Evolutionary conservation across 129 eudicot species (phyloP).

Genomic region (sunflower (Helianthus annuus)): HanXRQr2.0-SUNRISE NC_035442.2:138424337-138424836

Average conservation of each 20-base stretch:
- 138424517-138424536: background rate
- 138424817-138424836: too few species aligned
- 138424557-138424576: background rate
- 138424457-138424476: background rate
- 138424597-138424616: background rate
- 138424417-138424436: background rate
- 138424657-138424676: too few species aligned
- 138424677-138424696: too few species aligned
- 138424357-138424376: slow-evolving; percentile 67
- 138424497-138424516: background rate
- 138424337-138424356: slow-evolving; percentile 76
- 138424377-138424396: background rate
- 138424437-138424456: background rate
- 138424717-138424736: too few species aligned
- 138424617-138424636: too few species aligned
- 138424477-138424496: background rate
- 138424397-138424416: background rate
- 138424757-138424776: too few species aligned
- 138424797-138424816: too few species aligned
- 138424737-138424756: too few species aligned
- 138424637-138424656: too few species aligned
- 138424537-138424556: background rate
- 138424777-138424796: too few species aligned
- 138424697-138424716: too few species aligned
- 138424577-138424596: background rate